Evolutionary conservation across 164 flowering plant species (phyloP), one percentile per base, ranked within the genome.

Genomic region (Warburgia ugandensis): DNA sequence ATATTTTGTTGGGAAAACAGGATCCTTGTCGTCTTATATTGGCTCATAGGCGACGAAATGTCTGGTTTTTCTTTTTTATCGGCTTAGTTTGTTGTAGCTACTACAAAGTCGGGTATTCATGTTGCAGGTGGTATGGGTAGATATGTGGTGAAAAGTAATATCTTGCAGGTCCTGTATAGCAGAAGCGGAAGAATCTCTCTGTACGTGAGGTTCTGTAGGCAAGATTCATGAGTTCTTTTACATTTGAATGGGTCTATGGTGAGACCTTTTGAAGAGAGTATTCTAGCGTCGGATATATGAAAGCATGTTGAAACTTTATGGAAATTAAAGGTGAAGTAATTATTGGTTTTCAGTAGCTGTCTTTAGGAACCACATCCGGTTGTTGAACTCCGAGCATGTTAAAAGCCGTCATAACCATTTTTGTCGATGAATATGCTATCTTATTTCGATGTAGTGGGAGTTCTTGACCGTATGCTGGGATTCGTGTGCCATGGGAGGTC

Each of bases 101-200:
- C 16, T 39, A 22, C 16, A 22, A 19, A 39, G 21, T 39, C 43
- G 0, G 43, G 19, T 16, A 39, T 16, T n/a, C n/a, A n/a, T 19
- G 43, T 39, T 39, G 21, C 43, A 39, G 43, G 43, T 6, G n/a
- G 17, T 39, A 10, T 11, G 19, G 43, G 43, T 8, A 6, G 19
- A 39, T 39, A 16, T 19, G 21, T 39, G 43, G 19, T 39, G 20
- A 11, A 16, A 19, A 19, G 8, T 39, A n/a, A 4, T 13, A 39
- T 39, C 43, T 39, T 39, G 43, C 43, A 5, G 16, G 21, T 39
- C 43, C 43, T 14, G 23, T 39, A 39, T 39, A 39, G 43, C 43
- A 39, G 19, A 10, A 39, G 17, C 19, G 19, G 20, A 19, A 39
- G 17, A 19, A 22, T 22, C 19, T 38, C n/a, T n/a, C 8, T 39